phyloP scores from a whole-genome alignment of 306 rosid genomes.

The Urtica urens region DNA sequence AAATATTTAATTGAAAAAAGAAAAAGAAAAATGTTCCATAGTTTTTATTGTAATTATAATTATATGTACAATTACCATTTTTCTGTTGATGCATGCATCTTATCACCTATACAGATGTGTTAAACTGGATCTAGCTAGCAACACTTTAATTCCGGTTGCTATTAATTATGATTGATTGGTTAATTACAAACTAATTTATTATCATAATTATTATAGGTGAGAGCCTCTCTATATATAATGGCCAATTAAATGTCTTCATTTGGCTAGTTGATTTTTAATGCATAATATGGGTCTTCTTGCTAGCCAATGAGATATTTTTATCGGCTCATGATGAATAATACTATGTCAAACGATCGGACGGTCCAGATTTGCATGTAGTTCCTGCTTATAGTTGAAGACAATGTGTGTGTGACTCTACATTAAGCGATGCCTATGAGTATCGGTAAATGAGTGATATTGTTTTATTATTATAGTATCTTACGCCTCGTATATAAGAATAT shows the following conservation, averaged over 20 bases:
- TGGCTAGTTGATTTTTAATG: slow-evolving; percentile 2
- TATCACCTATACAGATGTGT: neutral
- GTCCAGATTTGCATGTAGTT: neutral
- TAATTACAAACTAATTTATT: neutral
- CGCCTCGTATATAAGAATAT: too few species aligned
- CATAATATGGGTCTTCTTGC: slow-evolving; percentile 9
- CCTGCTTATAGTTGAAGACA: neutral
- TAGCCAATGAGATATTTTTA: neutral
- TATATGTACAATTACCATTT: neutral
- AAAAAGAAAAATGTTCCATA: neutral
- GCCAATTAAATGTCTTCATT: neutral
- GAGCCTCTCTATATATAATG: neutral
- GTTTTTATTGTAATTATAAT: neutral
- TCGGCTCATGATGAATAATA: neutral
- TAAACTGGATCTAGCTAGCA: neutral
- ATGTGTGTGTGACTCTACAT: neutral
- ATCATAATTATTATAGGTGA: neutral
- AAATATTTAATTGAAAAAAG: neutral
- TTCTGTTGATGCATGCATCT: neutral
- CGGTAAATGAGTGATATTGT: too few species aligned
- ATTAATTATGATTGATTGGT: neutral
- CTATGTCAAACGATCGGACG: neutral
- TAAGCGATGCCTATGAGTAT: too few species aligned
- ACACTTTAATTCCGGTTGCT: neutral
- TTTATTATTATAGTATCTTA: too few species aligned